phyloP scores from a whole-genome alignment of 345 rosid genomes.

The Rhizophora mangle region DNA sequence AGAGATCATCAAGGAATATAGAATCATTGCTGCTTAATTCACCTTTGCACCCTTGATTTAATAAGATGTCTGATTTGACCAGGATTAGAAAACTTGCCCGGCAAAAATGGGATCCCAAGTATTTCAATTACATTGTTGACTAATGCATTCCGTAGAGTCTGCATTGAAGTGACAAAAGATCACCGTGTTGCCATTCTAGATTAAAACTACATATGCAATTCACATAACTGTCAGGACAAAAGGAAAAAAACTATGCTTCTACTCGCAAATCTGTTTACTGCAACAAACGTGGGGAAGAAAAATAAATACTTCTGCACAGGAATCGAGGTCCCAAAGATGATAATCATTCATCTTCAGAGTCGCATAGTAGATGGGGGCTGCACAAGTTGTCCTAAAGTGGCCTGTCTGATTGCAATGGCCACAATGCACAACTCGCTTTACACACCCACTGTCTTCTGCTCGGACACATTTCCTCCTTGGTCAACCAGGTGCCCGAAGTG shows the following conservation, averaged over 20 bases:
- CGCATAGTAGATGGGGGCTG: slow-evolving; percentile 68
- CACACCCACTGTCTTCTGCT: slow-evolving; percentile 88
- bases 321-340: slow-evolving; percentile 14
- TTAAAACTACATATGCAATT: neutral
- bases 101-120: too few species aligned
- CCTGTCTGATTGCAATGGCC: slow-evolving; percentile 98
- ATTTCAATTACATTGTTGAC: too few species aligned
- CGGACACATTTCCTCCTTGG: slow-evolving; percentile 92
- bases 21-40: too few species aligned
- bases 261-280: slow-evolving; percentile 26
- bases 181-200: too few species aligned
- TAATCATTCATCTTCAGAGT: slow-evolving; percentile 1
- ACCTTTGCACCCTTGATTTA: too few species aligned
- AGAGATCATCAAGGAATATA: too few species aligned
- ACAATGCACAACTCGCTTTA: slow-evolving; percentile 93
- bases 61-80: neutral
- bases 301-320: slow-evolving; percentile 23
- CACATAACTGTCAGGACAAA: neutral
- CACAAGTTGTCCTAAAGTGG: slow-evolving; percentile 97
- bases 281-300: slow-evolving; percentile 12
- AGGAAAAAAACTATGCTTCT: slow-evolving; percentile 11
- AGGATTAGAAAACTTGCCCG: too few species aligned
- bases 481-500: slow-evolving; percentile 87
- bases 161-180: too few species aligned
- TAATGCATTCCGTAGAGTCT: too few species aligned